Conservation (phyloP, 495 filamentous ascomycete species). For the Poronia punctata region DNA sequence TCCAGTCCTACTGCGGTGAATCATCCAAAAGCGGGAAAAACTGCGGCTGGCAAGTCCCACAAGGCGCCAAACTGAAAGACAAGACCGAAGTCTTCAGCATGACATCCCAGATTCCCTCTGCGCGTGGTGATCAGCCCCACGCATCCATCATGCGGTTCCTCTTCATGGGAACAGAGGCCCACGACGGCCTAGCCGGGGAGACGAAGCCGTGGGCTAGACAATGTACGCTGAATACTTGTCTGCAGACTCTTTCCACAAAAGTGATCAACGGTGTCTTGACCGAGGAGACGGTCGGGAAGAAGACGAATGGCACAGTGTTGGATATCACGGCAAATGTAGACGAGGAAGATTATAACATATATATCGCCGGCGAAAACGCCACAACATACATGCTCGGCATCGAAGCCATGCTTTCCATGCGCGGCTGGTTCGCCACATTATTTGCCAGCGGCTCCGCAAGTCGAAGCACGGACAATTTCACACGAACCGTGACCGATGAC, state of each 20-base stretch:
- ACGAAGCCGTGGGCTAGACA: conserved; percentile 18
- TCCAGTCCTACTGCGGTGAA: conserved; percentile 15
- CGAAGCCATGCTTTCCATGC: conserved; percentile 12
- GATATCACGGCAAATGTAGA: conserved; percentile 3
- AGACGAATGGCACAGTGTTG: conserved; percentile 11
- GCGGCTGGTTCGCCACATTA: conserved; percentile 14
- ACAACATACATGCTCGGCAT: conserved; percentile 8
- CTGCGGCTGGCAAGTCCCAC: conserved; percentile 21
- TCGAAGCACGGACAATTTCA: conserved; percentile 6
- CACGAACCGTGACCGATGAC: conserved; percentile 10
- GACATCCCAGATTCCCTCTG: conserved; percentile 19
- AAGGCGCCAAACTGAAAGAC: conserved; percentile 13
- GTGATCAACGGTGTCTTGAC: conserved; percentile 12
- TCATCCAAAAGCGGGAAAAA: neutral
- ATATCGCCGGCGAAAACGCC: neutral
- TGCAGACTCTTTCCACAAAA: conserved; percentile 8
- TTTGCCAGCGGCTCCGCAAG: conserved; percentile 16
- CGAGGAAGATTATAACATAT: conserved; percentile 14
- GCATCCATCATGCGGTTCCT: conserved; percentile 22
- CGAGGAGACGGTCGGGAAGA: conserved; percentile 9
- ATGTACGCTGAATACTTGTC: conserved; percentile 14
- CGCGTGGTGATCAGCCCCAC: conserved; percentile 14
- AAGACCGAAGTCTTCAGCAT: conserved; percentile 18
- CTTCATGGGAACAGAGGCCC: conserved; percentile 20
- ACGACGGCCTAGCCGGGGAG: conserved; percentile 3